Evolutionary conservation across 257 asterid species (phyloP), one percentile per base, ranked within the genome.

Genomic region (Thymus mandschuricus): DNA sequence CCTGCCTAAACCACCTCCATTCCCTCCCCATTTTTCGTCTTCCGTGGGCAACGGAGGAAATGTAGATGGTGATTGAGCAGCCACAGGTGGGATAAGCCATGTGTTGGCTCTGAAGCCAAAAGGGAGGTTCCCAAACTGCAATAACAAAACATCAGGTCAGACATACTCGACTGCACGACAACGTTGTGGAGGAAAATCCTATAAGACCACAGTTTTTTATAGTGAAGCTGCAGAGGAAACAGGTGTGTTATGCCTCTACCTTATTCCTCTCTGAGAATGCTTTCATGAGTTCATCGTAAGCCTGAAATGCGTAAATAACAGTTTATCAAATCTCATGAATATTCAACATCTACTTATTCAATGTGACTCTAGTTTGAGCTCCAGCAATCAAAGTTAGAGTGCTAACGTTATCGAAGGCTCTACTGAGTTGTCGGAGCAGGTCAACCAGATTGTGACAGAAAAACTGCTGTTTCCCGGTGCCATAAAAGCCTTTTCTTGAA

Each of bases 1-100:
- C 84, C 91, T 83, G 82, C 96, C 97, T 10, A 88, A 94, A 69
- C 98, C 97, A 70, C 98, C 98, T 64, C 98, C 98, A 81, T 87
- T 80, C 63, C 96, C 98, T 77, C 96, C 98, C 97, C 98, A 93
- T 71, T 81, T 89, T 78, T 86, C 96, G 66, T 93, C 97, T 83
- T 93, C 98, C 13, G 81, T 79, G 28, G 98, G 96, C 64, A 93
- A 85, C 74, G 89, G 91, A 78, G 96, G 96, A 78, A 91, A 91
- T 70, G 79, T 58, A 51, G 94, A 82, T 52, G 96, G 96, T 58
- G 86, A 78, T 69, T 79, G 86, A 48, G 97, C 96, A 41, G 89
- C 96, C 41, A 87, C 86, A 12, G 96, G 97, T 21, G 98, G 96
- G 68, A 91, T 86, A 65, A 93, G 97, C 97, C 98, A 93, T 34